phyloP scores from a whole-genome alignment of 2,329 filamentous ascomycete genomes.

The Berkeleyomyces rouxiae region DNA sequence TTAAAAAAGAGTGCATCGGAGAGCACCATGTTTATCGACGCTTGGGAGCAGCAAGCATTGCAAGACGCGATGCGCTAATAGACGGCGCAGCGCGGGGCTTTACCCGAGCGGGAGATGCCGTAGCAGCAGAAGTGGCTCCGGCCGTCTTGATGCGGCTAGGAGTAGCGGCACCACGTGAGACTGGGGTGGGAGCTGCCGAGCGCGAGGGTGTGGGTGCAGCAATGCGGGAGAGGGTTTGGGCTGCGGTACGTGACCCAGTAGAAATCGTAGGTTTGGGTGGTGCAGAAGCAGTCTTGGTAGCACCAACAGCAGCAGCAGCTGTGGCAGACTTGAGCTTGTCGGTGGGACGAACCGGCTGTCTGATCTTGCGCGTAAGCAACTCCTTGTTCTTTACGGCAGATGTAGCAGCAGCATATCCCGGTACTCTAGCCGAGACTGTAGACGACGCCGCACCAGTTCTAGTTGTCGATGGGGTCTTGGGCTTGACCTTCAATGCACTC shows the following conservation, averaged over 20 bases:
- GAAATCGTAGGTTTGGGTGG: neutral
- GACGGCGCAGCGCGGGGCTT: constrained; percentile 1
- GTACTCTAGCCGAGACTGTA: neutral
- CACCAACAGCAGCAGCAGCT: neutral
- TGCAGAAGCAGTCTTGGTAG: neutral
- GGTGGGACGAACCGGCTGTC: constrained; percentile 11
- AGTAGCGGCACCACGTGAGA: neutral
- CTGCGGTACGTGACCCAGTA: neutral
- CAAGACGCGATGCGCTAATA: constrained; percentile 8
- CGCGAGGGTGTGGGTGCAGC: neutral
- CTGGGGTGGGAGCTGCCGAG: neutral
- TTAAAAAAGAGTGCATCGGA: too few species aligned
- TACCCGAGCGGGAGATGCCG: neutral
- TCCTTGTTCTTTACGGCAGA: constrained; percentile 11
- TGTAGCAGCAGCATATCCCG: constrained; percentile 10
- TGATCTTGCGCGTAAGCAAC: constrained; percentile 9
- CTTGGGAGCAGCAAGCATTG: constrained; percentile 9
- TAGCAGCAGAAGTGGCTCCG: neutral
- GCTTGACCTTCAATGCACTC: constrained; percentile 3
- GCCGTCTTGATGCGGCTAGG: constrained; percentile 1
- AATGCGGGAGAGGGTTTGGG: neutral
- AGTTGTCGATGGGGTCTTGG: constrained; percentile 5
- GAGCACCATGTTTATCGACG: neutral
- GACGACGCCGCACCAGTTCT: neutral
- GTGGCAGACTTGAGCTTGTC: constrained; percentile 9